Evolutionary conservation across 345 rosid genomes (phyloP).

Genomic region (Melastoma malabathricum): DNA sequence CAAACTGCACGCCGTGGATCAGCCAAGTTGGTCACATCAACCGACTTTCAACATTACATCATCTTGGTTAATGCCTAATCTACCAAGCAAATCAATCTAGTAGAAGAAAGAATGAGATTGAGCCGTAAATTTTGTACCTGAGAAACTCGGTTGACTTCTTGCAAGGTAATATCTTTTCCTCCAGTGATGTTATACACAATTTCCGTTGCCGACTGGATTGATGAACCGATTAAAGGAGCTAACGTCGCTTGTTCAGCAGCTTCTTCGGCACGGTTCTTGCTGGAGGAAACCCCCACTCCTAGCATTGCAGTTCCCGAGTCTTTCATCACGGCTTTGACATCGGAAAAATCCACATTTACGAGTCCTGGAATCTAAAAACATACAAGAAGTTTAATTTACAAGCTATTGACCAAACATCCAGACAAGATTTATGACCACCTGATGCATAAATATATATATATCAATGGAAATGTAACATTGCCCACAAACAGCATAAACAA

Average conservation of each 20-base stretch:
- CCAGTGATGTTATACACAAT: slow-evolving; percentile 95
- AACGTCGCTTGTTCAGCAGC: slow-evolving; percentile 97
- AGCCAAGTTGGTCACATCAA: not conserved
- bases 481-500: too few species aligned
- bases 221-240: slow-evolving; percentile 94
- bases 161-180: slow-evolving; percentile 92
- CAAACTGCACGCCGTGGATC: not conserved
- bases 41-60: too few species aligned
- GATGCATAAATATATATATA: too few species aligned
- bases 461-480: too few species aligned
- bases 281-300: slow-evolving; percentile 93
- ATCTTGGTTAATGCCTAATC: too few species aligned
- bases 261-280: slow-evolving; percentile 98
- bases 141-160: slow-evolving; percentile 92
- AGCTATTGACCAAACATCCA: too few species aligned
- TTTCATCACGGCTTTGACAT: slow-evolving; percentile 95
- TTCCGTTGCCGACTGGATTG: slow-evolving; percentile 97
- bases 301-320: slow-evolving; percentile 99
- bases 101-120: too few species aligned
- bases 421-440: too few species aligned
- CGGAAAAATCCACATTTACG: slow-evolving; percentile 96
- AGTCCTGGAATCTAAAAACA: slow-evolving; percentile 78
- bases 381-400: not conserved
- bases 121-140: slow-evolving; percentile 33
- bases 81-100: too few species aligned